Base-by-base conservation (phyloP, 352 stramenopile genomes). In the Discostella stelligera region DNA sequence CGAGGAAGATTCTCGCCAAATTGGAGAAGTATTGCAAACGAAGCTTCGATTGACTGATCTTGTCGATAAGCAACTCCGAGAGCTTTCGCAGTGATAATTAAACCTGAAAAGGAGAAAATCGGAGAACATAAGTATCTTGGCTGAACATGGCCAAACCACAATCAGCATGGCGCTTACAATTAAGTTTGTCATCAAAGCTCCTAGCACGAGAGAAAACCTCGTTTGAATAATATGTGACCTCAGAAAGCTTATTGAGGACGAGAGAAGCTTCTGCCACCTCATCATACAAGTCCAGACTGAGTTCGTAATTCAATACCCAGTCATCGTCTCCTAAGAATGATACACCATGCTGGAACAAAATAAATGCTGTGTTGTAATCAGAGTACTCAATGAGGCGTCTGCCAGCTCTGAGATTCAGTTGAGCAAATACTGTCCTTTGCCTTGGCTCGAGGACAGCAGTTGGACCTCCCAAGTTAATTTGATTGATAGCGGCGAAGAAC, bases 281-380 rank as follows among this genome's bases (percentile, higher is more conserved):
- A 27, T 71, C 50, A 54, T 61, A 78, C 21, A 82, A 37, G 7
- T 75, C 56, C 25, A 82, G 16, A 39, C 62, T 75, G 20, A 82
- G 64, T 13, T 18, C 0, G 37, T 78, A 78, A 10, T 74, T 14
- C 14, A 16, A 18, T 37, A 66, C 13, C 75, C 75, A 82, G 48
- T 68, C 54, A 16, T 78, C 64, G 20, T 13, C n/a, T 48, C 30
- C 48, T 6, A 82, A 46, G 27, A 82, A 78, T 8, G 62, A 72
- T 52, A 82, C 74, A 2, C 75, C 75, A 32, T 78, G 46, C 44
- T 77, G 48, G 58, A 78, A 78, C n/a, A 74, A 61, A n/a, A 66
- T 56, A 10, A 66, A 56, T 0, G 74, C 74, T 4, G 52, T 60
- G 49, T 62, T 50, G 37, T 53, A 74, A 50, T 75, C 68, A 27